A percentile compares a stretch with the other conserved stretches of the same genome.
phyloP scores from a whole-genome alignment of 208 protist genomes.

The Strigomonas galati region DNA sequence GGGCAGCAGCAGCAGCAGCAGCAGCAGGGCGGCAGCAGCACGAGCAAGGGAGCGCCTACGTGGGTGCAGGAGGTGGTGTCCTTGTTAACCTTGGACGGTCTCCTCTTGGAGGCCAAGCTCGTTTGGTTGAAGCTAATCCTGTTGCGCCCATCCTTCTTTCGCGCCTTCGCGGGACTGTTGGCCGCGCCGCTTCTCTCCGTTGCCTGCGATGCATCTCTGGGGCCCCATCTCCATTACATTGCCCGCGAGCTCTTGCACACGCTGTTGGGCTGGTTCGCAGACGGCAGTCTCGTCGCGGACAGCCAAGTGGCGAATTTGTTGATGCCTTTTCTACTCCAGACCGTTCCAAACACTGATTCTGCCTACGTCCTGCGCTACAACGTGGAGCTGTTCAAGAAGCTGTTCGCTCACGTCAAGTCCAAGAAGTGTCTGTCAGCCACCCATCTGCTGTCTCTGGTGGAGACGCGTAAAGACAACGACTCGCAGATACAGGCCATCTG shows the following conservation, averaged over 20 bases:
- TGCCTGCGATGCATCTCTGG: constrained; percentile 22
- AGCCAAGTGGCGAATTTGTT: not conserved
- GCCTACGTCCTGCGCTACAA: constrained; percentile 45
- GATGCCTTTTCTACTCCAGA: constrained; percentile 31
- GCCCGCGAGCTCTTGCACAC: constrained; percentile 58
- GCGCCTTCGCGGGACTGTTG: constrained; percentile 32
- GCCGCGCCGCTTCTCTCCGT: constrained; percentile 46
- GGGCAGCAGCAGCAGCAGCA: not conserved
- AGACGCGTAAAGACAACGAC: not conserved
- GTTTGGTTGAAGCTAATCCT: constrained; percentile 59
- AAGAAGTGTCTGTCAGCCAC: not conserved
- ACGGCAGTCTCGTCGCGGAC: not conserved
- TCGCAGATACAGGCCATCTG: not conserved
- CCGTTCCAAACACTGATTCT: constrained; percentile 20
- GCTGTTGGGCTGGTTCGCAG: constrained; percentile 40
- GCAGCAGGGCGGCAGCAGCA: too few species aligned
- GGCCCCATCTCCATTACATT: constrained; percentile 69
- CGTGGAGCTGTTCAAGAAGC: constrained; percentile 60
- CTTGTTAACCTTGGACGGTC: constrained; percentile 21
- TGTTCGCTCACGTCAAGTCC: constrained; percentile 37
- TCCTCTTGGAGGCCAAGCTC: constrained; percentile 40
- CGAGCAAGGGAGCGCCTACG: constrained; percentile 7
- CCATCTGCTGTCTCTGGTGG: not conserved
- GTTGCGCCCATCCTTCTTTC: constrained; percentile 47
- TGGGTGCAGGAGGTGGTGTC: constrained; percentile 69